These are phyloP conservation scores for Triglochin maritima DNA, from an alignment of 106 monocot species.

Conservation along the genomic window DNA sequence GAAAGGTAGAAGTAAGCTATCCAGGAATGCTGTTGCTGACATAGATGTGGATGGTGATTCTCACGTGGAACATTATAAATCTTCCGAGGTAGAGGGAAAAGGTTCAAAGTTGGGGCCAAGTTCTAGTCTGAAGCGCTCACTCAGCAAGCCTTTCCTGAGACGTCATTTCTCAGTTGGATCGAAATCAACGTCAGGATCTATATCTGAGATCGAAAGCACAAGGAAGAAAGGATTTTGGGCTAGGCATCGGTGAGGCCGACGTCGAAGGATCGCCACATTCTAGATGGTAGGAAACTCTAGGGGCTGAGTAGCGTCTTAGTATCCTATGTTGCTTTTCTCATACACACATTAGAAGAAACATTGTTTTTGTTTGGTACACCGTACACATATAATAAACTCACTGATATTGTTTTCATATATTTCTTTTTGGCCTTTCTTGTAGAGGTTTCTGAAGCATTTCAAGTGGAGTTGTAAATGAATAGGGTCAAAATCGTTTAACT, in stretches of 20 bases:
- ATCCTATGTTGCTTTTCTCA: not conserved
- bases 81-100: slow-evolving; percentile 5
- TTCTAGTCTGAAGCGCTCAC: slow-evolving; percentile 30
- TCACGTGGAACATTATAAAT: slow-evolving; percentile 2
- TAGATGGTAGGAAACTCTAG: not conserved
- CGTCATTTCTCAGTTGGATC: slow-evolving; percentile 49
- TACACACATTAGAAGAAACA: not conserved
- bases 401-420: not conserved
- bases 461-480: too few species aligned
- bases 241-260: slow-evolving; percentile 19
- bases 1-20: slow-evolving; percentile 45
- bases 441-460: too few species aligned
- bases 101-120: slow-evolving; percentile 14
- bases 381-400: not conserved
- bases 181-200: slow-evolving; percentile 6
- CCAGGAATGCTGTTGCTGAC: slow-evolving; percentile 41
- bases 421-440: too few species aligned
- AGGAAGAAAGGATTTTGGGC: slow-evolving; percentile 52
- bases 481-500: too few species aligned
- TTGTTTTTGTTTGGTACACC: not conserved
- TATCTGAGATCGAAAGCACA: slow-evolving; percentile 17
- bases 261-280: not conserved
- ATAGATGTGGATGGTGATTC: slow-evolving; percentile 19
- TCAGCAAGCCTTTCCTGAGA: slow-evolving; percentile 35
- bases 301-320: not conserved